These are phyloP conservation scores for Bacterosira constricta DNA, from an alignment of 108 stramenopile species.

Conservation along the genomic window DNA sequence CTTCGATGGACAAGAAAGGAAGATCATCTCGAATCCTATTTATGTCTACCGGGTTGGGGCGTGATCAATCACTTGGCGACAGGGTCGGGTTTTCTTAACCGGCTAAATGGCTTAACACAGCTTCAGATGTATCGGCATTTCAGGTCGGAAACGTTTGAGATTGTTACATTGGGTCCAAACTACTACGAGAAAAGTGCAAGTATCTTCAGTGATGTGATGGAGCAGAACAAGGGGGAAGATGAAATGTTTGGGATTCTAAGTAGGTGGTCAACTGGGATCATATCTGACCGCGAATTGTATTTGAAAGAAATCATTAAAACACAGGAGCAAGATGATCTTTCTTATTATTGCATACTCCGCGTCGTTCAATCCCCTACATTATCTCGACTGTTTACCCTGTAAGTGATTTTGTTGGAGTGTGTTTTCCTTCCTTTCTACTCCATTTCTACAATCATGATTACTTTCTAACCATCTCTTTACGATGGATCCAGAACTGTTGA, in stretches of 20 bases:
- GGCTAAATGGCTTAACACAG: constrained; percentile 49
- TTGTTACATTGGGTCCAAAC: constrained; percentile 48
- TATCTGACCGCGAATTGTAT: constrained; percentile 47
- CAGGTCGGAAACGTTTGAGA: constrained; percentile 69
- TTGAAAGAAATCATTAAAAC: constrained; percentile 52
- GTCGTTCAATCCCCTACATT: constrained; percentile 14
- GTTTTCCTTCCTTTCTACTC: too few relatives aligned
- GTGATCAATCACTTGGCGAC: constrained; percentile 50
- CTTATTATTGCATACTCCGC: constrained; percentile 68
- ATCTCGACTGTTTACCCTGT: not conserved
- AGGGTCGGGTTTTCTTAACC: constrained; percentile 57
- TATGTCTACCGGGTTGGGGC: constrained; percentile 66
- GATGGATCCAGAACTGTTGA: constrained; percentile 52
- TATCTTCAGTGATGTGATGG: constrained; percentile 60
- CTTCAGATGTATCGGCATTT: constrained; percentile 73
- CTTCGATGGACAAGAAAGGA: constrained; percentile 69
- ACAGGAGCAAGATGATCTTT: constrained; percentile 34
- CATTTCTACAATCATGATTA: not conserved
- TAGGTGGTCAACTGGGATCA: constrained; percentile 70
- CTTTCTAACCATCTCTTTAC: constrained; percentile 9
- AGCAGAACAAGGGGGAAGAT: constrained; percentile 59
- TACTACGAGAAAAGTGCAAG: constrained; percentile 41
- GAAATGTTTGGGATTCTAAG: constrained; percentile 53
- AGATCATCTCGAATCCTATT: constrained; percentile 66
- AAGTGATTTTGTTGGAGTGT: not conserved